phyloP scores from a whole-genome alignment of 257 asterid species.

The Echium plantagineum region DNA sequence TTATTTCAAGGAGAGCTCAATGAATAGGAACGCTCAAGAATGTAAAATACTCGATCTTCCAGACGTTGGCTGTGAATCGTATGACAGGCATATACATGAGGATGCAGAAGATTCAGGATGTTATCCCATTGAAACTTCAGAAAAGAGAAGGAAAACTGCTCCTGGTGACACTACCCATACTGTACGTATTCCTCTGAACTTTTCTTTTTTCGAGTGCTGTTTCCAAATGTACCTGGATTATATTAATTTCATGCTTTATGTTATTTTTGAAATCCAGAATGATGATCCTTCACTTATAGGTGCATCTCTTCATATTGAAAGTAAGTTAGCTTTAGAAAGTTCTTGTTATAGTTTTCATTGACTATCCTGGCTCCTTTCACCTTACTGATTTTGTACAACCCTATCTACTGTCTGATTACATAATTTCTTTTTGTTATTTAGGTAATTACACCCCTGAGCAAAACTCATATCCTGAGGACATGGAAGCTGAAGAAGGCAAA shows the following conservation, averaged over 20 bases:
- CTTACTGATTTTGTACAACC: not conserved
- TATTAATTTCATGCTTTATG: slow-evolving; percentile 6
- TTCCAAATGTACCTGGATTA: not conserved
- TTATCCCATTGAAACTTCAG: slow-evolving; percentile 19
- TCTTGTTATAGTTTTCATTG: not conserved
- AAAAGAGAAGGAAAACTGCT: slow-evolving; percentile 43
- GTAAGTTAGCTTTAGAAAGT: slow-evolving; percentile 6
- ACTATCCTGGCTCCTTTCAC: too few species aligned
- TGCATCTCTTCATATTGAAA: slow-evolving; percentile 11
- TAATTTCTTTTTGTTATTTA: slow-evolving; percentile 10
- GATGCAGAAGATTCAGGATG: slow-evolving; percentile 9
- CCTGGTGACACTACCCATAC: slow-evolving; percentile 19
- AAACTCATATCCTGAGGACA: slow-evolving; percentile 21
- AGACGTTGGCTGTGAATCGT: slow-evolving; percentile 13
- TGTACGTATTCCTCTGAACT: slow-evolving; percentile 28
- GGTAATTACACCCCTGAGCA: slow-evolving; percentile 23
- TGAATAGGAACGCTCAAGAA: slow-evolving; percentile 16
- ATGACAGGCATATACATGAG: slow-evolving; percentile 16
- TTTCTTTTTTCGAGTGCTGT: not conserved
- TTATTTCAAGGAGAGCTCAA: slow-evolving; percentile 23
- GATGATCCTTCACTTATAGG: slow-evolving; percentile 26
- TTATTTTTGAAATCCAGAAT: slow-evolving; percentile 27
- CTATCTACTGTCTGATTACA: not conserved
- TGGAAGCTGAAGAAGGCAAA: slow-evolving; percentile 26
- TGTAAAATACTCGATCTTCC: slow-evolving; percentile 8